phyloP scores from a whole-genome alignment of 371 early-diverging fungal genomes.

The Mortierella sp. region DNA sequence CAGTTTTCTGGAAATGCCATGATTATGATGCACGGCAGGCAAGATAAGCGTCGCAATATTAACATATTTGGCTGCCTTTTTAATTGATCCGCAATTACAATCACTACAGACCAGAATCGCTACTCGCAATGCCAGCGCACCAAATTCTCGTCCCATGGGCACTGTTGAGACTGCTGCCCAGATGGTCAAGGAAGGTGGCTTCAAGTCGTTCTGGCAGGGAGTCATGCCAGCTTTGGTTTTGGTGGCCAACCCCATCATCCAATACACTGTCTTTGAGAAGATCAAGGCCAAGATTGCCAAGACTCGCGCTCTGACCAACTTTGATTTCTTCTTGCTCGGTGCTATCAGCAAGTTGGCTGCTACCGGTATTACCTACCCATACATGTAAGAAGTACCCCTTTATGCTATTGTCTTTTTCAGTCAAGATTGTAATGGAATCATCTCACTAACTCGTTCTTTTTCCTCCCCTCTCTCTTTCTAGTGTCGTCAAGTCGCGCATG shows the following conservation, averaged over 20 bases:
- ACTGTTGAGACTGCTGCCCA: conserved; percentile 65
- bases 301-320: conserved; percentile 69
- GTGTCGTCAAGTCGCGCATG: conserved; percentile 96
- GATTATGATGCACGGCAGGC: background rate
- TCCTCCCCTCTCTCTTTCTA: conserved; percentile 25
- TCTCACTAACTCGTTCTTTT: background rate
- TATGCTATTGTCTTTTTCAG: conserved; percentile 3
- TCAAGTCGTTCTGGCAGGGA: conserved; percentile 90
- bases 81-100: background rate
- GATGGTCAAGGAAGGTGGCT: conserved; percentile 90
- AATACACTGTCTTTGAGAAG: conserved; percentile 97
- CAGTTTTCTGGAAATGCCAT: background rate
- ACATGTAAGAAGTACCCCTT: conserved; percentile 75
- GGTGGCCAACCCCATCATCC: conserved; percentile 98
- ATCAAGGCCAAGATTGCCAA: conserved; percentile 78
- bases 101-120: conserved; percentile 73
- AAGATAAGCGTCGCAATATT: too few species aligned
- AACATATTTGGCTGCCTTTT: background rate
- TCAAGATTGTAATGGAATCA: background rate
- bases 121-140: conserved; percentile 68
- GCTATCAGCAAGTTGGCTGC: conserved; percentile 95
- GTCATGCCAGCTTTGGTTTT: conserved; percentile 93
- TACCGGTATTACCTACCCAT: conserved; percentile 96
- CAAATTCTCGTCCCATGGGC: conserved; percentile 57
- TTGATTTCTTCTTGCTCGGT: conserved; percentile 96